Base-by-base conservation (phyloP, 768 basidiomycete genomes). In the Rhodotorula babjevae region DNA sequence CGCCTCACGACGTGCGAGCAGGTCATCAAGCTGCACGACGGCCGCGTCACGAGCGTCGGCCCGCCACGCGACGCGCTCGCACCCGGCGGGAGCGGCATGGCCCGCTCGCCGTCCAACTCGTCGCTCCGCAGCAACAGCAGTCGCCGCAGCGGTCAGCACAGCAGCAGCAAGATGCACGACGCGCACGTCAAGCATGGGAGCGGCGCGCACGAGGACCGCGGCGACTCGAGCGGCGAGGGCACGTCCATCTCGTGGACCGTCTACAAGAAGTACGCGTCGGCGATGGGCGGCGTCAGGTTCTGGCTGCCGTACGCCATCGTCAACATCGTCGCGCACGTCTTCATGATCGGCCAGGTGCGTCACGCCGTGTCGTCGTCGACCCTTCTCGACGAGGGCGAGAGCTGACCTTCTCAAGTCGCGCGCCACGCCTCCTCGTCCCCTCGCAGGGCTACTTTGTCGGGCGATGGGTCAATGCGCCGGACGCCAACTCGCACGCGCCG, bases 341-440 rank as follows among this genome's bases (percentile, higher is more conserved):
- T 71, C 56, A 75, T 75, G 73, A 67, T 71, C 7, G 66, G 57
- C n/a, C 73, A 74, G 59, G 73, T 74, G 19, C 49, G 73, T 25
- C 2, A 16, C 23, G 23, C 50, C 25, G 4, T 7, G 23, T 25
- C 10, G 31, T 14, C n/a, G 4, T 29, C 25, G 10, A 9, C 4
- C 42, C 42, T 21, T 10, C 44, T 46, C 44, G 14, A 14, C 14
- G 18, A 14, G 44, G 5, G 2, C 46, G 57, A 42, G 1, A 11
- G 1, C 27, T 27, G 53, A 36, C 25, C 21, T n/a, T n/a, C n/a
- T n/a, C n/a, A n/a, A n/a, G n/a, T n/a, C n/a, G n/a, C n/a, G n/a
- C n/a, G n/a, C n/a, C n/a, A n/a, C n/a, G n/a, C n/a, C n/a, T 47
- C 16, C 16, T 31, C 56, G 31, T 19, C 10, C n/a, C 2, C 18